Evolutionary conservation across 2,329 filamentous ascomycete genomes (phyloP).

Genomic region (Alternaria angustiovoidea): DNA sequence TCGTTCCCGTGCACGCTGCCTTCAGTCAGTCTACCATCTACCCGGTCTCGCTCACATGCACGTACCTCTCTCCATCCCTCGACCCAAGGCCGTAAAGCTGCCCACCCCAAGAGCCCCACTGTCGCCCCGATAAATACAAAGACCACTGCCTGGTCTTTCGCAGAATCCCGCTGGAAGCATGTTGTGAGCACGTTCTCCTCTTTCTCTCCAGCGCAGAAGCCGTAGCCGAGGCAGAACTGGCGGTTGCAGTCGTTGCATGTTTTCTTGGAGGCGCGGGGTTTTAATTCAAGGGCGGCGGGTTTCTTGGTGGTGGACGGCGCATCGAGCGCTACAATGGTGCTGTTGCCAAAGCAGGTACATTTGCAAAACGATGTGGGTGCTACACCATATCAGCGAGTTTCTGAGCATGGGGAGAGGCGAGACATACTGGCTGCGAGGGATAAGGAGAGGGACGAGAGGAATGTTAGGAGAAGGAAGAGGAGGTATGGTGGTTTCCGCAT

Average conservation of each 20-base stretch:
- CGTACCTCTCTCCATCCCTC: constrained; percentile 64
- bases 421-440: constrained; percentile 56
- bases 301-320: constrained; percentile 47
- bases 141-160: constrained; percentile 71
- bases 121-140: constrained; percentile 72
- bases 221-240: constrained; percentile 70
- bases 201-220: constrained; percentile 67
- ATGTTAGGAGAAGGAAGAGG: constrained; percentile 35
- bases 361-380: constrained; percentile 73
- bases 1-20: constrained; percentile 57
- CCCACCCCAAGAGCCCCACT: constrained; percentile 67
- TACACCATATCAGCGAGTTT: constrained; percentile 24
- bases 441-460: constrained; percentile 49
- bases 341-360: constrained; percentile 74
- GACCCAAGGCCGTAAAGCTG: constrained; percentile 66
- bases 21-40: constrained; percentile 4
- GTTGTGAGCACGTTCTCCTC: constrained; percentile 71
- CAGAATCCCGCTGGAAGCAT: constrained; percentile 74
- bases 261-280: constrained; percentile 49
- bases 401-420: neutral
- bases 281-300: constrained; percentile 24
- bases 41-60: neutral
- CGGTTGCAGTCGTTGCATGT: constrained; percentile 74
- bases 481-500: constrained; percentile 36
- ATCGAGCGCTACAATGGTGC: constrained; percentile 71